Evolutionary conservation across 352 stramenopile genomes (phyloP).

Genomic region (Peronospora belbahrii): DNA sequence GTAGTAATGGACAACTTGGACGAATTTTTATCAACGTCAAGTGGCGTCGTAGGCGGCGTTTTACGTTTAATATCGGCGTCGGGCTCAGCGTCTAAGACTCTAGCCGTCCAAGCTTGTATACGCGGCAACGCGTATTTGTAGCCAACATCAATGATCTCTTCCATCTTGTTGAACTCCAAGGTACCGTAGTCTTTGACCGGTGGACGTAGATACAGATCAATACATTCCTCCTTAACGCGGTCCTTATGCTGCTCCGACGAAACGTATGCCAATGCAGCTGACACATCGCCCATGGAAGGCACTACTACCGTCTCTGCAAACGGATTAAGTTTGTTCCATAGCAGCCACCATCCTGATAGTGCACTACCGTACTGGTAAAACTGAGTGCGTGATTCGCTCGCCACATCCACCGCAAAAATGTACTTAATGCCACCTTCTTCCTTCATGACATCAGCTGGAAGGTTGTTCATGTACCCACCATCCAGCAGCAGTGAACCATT

Average conservation of each 20-base stretch:
- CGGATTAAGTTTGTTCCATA: slow-evolving; percentile 88
- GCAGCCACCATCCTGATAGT: slow-evolving; percentile 85
- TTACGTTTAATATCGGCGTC: slow-evolving; percentile 49
- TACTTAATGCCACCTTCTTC: slow-evolving; percentile 84
- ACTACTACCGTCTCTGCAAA: slow-evolving; percentile 84
- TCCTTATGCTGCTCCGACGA: slow-evolving; percentile 87
- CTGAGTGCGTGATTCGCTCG: slow-evolving; percentile 62
- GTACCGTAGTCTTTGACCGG: slow-evolving; percentile 85
- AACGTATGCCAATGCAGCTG: slow-evolving; percentile 81
- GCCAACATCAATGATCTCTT: slow-evolving; percentile 84
- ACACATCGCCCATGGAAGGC: slow-evolving; percentile 90
- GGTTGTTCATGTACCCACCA: slow-evolving; percentile 91
- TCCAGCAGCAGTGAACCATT: slow-evolving; percentile 84
- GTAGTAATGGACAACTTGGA: slow-evolving; percentile 18
- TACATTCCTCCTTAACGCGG: slow-evolving; percentile 73
- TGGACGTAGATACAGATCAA: slow-evolving; percentile 85
- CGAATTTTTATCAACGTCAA: neutral
- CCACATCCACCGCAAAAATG: slow-evolving; percentile 87
- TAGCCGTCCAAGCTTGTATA: slow-evolving; percentile 48
- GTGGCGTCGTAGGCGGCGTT: slow-evolving; percentile 11
- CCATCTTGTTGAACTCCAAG: slow-evolving; percentile 90
- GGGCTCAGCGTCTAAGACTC: slow-evolving; percentile 46
- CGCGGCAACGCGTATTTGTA: slow-evolving; percentile 77
- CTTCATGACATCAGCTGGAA: slow-evolving; percentile 89
- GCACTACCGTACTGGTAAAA: slow-evolving; percentile 78